Conservation (phyloP, 345 rosid genomes). For the Eucalyptus fibrosa region DNA sequence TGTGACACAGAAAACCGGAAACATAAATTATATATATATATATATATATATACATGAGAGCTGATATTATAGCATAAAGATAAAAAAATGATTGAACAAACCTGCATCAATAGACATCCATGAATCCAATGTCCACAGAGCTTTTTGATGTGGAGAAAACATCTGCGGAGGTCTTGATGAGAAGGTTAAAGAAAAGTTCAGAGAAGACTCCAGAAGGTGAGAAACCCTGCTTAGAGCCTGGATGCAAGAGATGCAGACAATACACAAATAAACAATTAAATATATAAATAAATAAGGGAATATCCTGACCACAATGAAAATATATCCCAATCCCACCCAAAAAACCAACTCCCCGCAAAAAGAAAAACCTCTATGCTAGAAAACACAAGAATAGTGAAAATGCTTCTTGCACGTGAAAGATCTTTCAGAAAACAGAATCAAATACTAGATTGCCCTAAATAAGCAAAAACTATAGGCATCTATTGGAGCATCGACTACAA, state of each 20-base stretch:
- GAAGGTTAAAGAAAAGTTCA: conserved; percentile 40
- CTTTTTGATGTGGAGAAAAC: conserved; percentile 65
- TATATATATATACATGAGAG: not conserved
- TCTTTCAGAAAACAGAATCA: not conserved
- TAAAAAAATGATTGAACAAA: not conserved
- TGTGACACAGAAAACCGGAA: conserved; percentile 3
- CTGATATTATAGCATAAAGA: not conserved
- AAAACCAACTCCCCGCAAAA: not conserved
- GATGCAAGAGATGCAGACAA: not conserved
- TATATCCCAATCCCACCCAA: not conserved
- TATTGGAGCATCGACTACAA: not conserved
- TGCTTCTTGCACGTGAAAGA: not conserved
- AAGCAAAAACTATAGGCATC: not conserved
- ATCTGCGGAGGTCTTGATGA: conserved; percentile 73
- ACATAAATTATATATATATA: not conserved
- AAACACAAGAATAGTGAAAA: not conserved
- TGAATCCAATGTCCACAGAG: conserved; percentile 76
- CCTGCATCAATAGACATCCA: conserved; percentile 50
- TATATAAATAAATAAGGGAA: not conserved
- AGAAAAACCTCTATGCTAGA: not conserved
- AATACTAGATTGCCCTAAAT: not conserved
- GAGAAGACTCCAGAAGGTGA: conserved; percentile 28
- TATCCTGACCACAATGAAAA: not conserved
- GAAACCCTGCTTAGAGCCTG: conserved; percentile 35
- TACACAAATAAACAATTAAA: not conserved